phyloP scores from a whole-genome alignment of 768 basidiomycete genomes.

The Coprinopsis marcescibilis region DNA sequence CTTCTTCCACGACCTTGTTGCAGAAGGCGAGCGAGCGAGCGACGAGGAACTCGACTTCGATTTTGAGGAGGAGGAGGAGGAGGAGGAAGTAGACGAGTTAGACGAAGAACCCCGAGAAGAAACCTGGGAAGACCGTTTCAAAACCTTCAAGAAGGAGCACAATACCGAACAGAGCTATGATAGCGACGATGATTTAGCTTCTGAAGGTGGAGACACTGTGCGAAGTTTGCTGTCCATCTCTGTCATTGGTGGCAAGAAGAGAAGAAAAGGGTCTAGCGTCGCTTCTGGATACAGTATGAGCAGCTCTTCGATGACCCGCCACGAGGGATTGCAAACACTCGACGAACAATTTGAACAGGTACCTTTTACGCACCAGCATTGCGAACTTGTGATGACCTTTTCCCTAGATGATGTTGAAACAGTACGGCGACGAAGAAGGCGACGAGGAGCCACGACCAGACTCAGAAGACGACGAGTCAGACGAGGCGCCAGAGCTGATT shows the following conservation, averaged over 20 bases:
- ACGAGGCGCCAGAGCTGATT: slow-evolving; percentile 68
- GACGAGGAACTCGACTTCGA: slow-evolving; percentile 62
- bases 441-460: slow-evolving; percentile 28
- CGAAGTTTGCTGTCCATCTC: slow-evolving; percentile 65
- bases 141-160: slow-evolving; percentile 71
- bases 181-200: slow-evolving; percentile 49
- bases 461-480: slow-evolving; percentile 35
- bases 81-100: slow-evolving; percentile 16
- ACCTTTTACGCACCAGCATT: slow-evolving; percentile 14
- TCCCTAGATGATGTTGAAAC: slow-evolving; percentile 65
- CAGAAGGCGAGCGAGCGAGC: slow-evolving; percentile 58
- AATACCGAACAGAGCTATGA: slow-evolving; percentile 29
- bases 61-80: slow-evolving; percentile 51
- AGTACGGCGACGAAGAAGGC: slow-evolving; percentile 66
- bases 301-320: slow-evolving; percentile 92
- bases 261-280: slow-evolving; percentile 70
- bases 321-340: slow-evolving; percentile 78
- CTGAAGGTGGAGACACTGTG: slow-evolving; percentile 79
- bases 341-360: slow-evolving; percentile 96
- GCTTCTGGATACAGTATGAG: slow-evolving; percentile 97
- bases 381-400: not conserved
- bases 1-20: slow-evolving; percentile 71
- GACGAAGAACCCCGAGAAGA: slow-evolving; percentile 30
- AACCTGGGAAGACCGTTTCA: slow-evolving; percentile 77
- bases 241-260: slow-evolving; percentile 75